These are phyloP conservation scores for Cercis canadensis DNA, from an alignment of 306 rosid species.

Conservation along the genomic window DNA sequence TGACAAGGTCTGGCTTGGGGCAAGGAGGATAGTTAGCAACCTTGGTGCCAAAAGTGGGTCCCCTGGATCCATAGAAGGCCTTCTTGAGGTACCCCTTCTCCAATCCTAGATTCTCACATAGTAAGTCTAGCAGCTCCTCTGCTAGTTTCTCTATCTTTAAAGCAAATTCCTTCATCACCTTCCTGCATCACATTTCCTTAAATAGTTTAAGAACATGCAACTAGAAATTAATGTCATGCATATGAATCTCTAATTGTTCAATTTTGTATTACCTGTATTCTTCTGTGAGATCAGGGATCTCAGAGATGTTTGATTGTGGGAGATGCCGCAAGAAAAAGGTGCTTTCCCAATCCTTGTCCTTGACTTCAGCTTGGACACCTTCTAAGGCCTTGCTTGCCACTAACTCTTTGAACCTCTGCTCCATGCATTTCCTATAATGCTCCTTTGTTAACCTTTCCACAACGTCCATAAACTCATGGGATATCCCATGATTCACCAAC, in stretches of 20 bases:
- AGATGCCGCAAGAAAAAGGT: constrained; percentile 67
- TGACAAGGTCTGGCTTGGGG: constrained; percentile 61
- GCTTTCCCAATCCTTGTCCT: constrained; percentile 70
- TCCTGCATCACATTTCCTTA: constrained; percentile 36
- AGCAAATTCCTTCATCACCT: constrained; percentile 61
- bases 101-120: constrained; percentile 70
- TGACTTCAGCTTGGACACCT: constrained; percentile 53
- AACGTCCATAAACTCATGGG: constrained; percentile 56
- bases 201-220: background rate
- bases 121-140: constrained; percentile 58
- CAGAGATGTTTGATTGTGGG: constrained; percentile 54
- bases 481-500: constrained; percentile 69
- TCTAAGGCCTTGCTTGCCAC: constrained; percentile 57
- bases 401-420: constrained; percentile 58
- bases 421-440: constrained; percentile 64
- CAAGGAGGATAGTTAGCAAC: constrained; percentile 71
- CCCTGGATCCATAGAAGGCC: constrained; percentile 60
- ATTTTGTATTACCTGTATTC: constrained; percentile 50
- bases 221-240: background rate
- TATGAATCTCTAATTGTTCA: background rate
- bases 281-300: constrained; percentile 56
- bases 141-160: constrained; percentile 50
- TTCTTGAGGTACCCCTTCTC: constrained; percentile 66
- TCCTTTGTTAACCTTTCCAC: constrained; percentile 66
- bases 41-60: constrained; percentile 71